phyloP scores from a whole-genome alignment of 106 monocot genomes.

The Hemerocallis citrina region DNA sequence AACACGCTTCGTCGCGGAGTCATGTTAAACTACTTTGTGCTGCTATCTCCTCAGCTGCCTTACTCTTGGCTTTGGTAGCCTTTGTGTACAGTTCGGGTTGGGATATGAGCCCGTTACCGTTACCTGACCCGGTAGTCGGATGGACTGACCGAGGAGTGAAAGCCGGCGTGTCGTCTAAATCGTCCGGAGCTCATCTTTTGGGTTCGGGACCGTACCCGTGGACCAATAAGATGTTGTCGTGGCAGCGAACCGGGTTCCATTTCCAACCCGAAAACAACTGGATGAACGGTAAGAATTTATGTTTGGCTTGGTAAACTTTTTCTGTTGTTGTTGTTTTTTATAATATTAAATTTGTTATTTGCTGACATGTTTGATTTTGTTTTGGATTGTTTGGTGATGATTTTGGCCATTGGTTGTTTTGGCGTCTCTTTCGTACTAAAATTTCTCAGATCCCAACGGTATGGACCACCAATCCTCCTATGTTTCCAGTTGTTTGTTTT shows the following conservation, averaged over 20 bases:
- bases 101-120: background rate
- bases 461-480: background rate
- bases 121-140: background rate
- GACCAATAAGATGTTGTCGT: conserved; percentile 47
- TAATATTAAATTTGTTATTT: background rate
- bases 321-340: background rate
- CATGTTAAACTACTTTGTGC: too few relatives aligned
- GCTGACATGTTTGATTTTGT: background rate
- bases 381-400: background rate
- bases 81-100: background rate
- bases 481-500: background rate
- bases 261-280: conserved; percentile 55
- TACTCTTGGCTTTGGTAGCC: background rate
- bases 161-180: conserved; percentile 26
- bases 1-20: background rate
- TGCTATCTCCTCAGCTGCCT: too few relatives aligned
- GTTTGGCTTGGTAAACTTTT: background rate
- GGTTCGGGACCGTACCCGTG: conserved; percentile 22
- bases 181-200: background rate
- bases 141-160: background rate
- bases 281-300: conserved; percentile 40
- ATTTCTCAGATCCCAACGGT: conserved; percentile 36
- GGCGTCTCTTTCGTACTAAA: background rate
- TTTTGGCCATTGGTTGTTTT: background rate
- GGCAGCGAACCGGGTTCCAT: conserved; percentile 64